Base-by-base conservation (phyloP, 768 basidiomycete genomes). In the Holtermanniella nyarrowii region DNA sequence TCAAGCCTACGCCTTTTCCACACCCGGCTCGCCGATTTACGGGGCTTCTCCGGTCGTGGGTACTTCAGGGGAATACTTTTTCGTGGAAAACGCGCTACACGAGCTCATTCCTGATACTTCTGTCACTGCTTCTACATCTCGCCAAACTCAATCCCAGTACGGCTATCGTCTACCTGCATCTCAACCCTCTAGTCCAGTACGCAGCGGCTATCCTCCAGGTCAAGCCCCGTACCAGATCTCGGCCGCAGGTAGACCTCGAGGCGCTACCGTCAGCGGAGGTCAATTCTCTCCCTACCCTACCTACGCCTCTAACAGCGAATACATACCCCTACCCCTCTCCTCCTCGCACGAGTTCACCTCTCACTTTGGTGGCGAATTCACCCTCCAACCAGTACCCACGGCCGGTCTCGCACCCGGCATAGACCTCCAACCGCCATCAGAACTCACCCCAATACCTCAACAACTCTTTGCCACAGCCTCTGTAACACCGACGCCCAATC, bases 371-470 rank as follows among this genome's bases (percentile, higher is more conserved):
- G 54, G 40, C 18, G 52, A 42, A 24, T 50, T 21, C 20, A 39
- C 22, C 47, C 45, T 49, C 45, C 52, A 56, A 46, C 42, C 47
- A 52, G 27, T 53, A 40, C 55, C 42, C 20, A 22, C 42, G 57
- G 74, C 75, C 71, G 63, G 60, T n/a, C n/a, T 62, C 57, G 42
- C 59, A 63, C n/a, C n/a, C n/a, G n/a, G 11, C 56, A 60, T n/a
- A 64, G 65, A 40, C 58, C 49, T 16, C 50, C 47, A n/a, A 49
- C 5, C 40, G 42, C 44, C 25, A 51, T 49, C 44, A 52, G 25
- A 46, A 47, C 40, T 23, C 50, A 41, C 31, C 7, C 31, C 31
- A 16, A 37, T 16, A 37, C 31, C 31, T 7, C 31, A 37, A 7
- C 31, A 37, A 7, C 31, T 37, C 31, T 7, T 37, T 16, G 7